A percentile compares a stretch with the other conserved stretches of the same genome.
These are phyloP conservation scores for Hypoxylon perforatum DNA, from an alignment of 495 filamentous ascomycete genomes.

Conservation along the genomic window DNA sequence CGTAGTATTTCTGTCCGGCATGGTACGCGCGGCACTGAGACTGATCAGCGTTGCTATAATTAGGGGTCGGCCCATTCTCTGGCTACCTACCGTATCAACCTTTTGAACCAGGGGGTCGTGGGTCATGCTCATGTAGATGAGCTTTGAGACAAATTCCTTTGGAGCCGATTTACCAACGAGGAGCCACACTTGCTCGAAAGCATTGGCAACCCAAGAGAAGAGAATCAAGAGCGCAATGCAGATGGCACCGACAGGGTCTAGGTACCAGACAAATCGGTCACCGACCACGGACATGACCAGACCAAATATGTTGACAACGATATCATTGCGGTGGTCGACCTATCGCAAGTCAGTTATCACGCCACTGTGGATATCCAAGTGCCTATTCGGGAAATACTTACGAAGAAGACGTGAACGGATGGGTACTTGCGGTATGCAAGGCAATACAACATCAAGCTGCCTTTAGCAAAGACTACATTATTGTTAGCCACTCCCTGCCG, in stretches of 20 bases:
- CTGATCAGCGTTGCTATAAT: conserved; percentile 11
- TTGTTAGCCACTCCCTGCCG: conserved; percentile 21
- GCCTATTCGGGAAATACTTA: conserved; percentile 44
- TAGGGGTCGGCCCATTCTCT: background rate
- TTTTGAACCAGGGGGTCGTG: conserved; percentile 63
- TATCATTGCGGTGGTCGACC: conserved; percentile 67
- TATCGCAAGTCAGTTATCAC: conserved; percentile 32
- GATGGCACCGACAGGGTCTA: conserved; percentile 67
- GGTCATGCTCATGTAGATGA: conserved; percentile 67
- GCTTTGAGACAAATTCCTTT: conserved; percentile 65
- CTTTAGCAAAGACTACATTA: conserved; percentile 57
- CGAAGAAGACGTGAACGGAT: conserved; percentile 64
- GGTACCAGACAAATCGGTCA: conserved; percentile 64
- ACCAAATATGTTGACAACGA: conserved; percentile 65
- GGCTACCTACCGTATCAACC: conserved; percentile 59
- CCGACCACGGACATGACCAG: conserved; percentile 66
- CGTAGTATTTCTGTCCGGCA: conserved; percentile 65
- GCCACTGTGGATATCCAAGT: background rate
- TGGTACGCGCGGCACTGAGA: conserved; percentile 63
- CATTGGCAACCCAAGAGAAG: conserved; percentile 65
- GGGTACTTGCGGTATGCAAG: conserved; percentile 62
- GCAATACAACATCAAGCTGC: conserved; percentile 64
- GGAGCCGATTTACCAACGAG: conserved; percentile 66
- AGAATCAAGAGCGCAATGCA: conserved; percentile 65
- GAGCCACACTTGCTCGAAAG: conserved; percentile 67